Percentiles rank a stretch among this genome's conserved stretches.
Evolutionary conservation across 257 asterid species (phyloP).

Genomic region (Striga asiatica): DNA sequence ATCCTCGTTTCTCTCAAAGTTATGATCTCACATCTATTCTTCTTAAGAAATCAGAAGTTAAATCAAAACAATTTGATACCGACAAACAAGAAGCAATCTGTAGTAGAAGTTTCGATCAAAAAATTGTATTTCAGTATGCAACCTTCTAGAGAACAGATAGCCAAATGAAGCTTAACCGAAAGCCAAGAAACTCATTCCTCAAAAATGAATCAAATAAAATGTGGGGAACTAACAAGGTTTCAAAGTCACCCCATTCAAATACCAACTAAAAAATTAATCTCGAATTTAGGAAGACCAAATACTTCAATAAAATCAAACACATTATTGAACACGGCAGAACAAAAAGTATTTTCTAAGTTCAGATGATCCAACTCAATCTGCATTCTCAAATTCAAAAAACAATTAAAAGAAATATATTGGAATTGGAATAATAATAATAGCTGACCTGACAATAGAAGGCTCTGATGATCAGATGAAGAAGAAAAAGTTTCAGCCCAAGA

Average conservation of each 20-base stretch:
- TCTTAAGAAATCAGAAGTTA: not conserved
- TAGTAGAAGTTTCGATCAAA: not conserved
- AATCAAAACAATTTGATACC: not conserved
- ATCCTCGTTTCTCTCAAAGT: no score
- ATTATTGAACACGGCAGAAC: no score
- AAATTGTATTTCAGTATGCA: constrained; percentile 1
- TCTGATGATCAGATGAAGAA: not conserved
- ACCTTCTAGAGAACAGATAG: not conserved
- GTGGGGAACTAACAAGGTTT: not conserved
- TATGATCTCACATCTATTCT: not conserved
- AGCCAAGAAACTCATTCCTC: not conserved
- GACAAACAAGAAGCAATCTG: not conserved
- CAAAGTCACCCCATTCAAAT: constrained; percentile 5
- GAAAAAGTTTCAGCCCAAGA: not conserved
- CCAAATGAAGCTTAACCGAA: not conserved
- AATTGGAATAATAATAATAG: not conserved
- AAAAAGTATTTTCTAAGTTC: not conserved
- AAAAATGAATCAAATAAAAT: not conserved
- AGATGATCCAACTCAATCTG: not conserved
- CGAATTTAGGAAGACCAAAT: not conserved
- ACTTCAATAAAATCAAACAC: not conserved
- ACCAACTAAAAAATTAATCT: not conserved
- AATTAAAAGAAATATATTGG: not conserved
- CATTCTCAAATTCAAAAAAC: not conserved
- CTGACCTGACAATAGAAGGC: not conserved